Evolutionary conservation across 345 rosid genomes (phyloP).

Genomic region (Conringia planisiliqua): DNA sequence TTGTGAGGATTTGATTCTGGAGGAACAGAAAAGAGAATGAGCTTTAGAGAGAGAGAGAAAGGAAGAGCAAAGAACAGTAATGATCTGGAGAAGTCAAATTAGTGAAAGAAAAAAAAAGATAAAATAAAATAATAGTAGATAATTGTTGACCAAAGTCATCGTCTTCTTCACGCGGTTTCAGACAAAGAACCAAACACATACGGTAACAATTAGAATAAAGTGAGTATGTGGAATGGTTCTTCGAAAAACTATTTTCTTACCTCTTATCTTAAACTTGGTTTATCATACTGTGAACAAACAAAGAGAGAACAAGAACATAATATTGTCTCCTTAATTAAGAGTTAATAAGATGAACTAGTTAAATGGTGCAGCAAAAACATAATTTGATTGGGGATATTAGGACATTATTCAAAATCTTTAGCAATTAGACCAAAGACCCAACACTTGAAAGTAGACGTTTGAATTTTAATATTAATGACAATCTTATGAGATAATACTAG

Average conservation of each 20-base stretch:
- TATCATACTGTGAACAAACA: too few species aligned
- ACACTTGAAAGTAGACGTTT: background rate
- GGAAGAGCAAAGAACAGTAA: constrained; percentile 4
- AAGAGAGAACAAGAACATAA: background rate
- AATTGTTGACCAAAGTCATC: constrained; percentile 30
- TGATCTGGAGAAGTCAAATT: constrained; percentile 21
- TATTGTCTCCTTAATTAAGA: too few species aligned
- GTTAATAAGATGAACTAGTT: background rate
- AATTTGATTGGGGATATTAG: background rate
- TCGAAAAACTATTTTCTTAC: background rate
- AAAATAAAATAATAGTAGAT: constrained; percentile 14
- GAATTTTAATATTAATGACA: background rate
- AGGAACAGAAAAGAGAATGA: background rate
- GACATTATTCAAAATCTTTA: background rate
- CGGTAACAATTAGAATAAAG: background rate
- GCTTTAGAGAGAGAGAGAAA: background rate
- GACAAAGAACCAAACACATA: constrained; percentile 9
- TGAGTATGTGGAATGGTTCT: background rate
- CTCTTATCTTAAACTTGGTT: background rate
- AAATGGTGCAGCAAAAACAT: background rate
- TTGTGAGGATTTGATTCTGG: background rate
- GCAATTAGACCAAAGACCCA: background rate
- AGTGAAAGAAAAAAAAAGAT: background rate
- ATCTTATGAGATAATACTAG: background rate
- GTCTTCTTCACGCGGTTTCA: constrained; percentile 37